Evolutionary conservation across 1,284 basidiomycete species (phyloP), one percentile per base, ranked within the genome.

Genomic region (Rhizoctonia solani): DNA sequence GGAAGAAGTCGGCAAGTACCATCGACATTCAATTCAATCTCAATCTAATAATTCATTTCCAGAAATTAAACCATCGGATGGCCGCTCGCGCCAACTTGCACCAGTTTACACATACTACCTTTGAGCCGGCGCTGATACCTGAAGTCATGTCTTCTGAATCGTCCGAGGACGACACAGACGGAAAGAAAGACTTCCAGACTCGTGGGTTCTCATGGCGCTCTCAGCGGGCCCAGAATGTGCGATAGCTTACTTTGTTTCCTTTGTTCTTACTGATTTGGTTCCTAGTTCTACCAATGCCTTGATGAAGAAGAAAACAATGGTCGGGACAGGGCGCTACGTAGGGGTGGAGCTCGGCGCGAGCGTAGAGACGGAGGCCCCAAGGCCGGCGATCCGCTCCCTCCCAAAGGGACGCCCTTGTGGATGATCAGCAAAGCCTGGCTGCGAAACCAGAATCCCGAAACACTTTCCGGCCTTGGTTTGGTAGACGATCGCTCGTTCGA

Each of bases 401-500:
- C 58, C 46, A 61, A 61, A 34, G 58, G 58, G 46, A 61, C 58
- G 2, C 58, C 58, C 3, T 46, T 61, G 19, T 61, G 58, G 58
- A 61, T 61, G 58, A 61, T 61, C n/a, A 61, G 58, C 44, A 61
- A 61, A 50, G 44, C 21, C 21, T 61, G 58, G 58, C 46, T 61
- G 6, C 44, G 58, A 6, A 27, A 27, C 14, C 58, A 76, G 76
- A 32, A 65, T 55, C 1, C 69, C 61, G n/a, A 77, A 70, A 58
- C 79, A 77, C 5, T 69, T 68, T 42, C 70, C 71, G 46, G 75
- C 73, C 63, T 76, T 73, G 49, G 73, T 67, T 68, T 76, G 76
- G 73, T 77, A 78, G 5, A 80, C 70, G 50, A 74, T 76, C 66
- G 79, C 77, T 4, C 79, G 72, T 4, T 73, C 70, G 59, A 80